These are phyloP conservation scores for Pilaira anomala DNA, from an alignment of 192 early-diverging fungal genomes.

Conservation along the genomic window DNA sequence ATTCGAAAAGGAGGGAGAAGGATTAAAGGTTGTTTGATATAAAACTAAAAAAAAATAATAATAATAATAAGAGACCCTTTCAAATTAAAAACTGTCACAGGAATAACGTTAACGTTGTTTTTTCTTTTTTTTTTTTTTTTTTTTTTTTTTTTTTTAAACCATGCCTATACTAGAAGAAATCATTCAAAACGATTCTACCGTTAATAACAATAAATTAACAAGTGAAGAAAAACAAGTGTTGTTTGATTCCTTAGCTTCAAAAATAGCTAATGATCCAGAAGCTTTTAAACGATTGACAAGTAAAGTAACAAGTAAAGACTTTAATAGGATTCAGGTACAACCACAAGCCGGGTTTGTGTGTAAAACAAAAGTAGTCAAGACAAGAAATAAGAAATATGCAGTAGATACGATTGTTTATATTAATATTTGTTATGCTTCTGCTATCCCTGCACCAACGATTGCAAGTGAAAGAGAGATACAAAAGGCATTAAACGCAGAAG, in stretches of 20 bases:
- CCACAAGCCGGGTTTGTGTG: conserved; percentile 26
- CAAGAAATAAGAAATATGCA: neutral
- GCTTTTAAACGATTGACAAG: conserved; percentile 1
- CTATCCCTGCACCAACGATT: conserved; percentile 53
- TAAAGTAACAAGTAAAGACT: neutral
- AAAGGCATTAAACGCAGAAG: conserved; percentile 56
- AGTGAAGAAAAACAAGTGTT: conserved; percentile 12
- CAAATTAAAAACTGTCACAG: neutral
- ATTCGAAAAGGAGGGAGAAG: neutral
- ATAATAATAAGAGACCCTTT: neutral
- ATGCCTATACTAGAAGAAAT: conserved; percentile 11
- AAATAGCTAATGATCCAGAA: conserved; percentile 20
- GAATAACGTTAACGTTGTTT: neutral
- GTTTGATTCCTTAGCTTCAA: conserved; percentile 4
- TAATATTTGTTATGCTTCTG: conserved; percentile 59
- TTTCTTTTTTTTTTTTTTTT: neutral
- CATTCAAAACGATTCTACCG: no score
- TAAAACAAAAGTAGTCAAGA: conserved; percentile 6
- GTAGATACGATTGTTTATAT: conserved; percentile 51
- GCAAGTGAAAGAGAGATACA: conserved; percentile 62
- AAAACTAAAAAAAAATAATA: conserved; percentile 2
- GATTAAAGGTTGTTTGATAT: no score
- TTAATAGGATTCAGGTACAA: conserved; percentile 14
- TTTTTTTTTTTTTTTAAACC: neutral
- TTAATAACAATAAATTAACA: no score